Evolutionary conservation across 2,329 filamentous ascomycete species (phyloP), one percentile per base, ranked within the genome.

Genomic region (Coniochaeta pulveracea): DNA sequence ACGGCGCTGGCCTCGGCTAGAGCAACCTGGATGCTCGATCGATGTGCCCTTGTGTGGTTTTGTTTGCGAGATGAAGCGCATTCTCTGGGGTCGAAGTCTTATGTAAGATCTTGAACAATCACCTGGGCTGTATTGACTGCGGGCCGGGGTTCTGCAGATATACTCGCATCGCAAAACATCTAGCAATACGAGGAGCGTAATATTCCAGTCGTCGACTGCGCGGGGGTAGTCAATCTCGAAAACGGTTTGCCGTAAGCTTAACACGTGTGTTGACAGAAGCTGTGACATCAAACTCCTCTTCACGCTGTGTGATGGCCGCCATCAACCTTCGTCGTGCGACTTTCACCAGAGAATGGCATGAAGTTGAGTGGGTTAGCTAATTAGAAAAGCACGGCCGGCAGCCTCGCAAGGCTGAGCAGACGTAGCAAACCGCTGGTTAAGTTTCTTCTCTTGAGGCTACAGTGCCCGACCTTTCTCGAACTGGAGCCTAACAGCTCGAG

Each of bases 141-240:
- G 11, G 15, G 28, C 4, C 3, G 4, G 9, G 16, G 4, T 2
- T 2, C 4, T 5, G 4, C 9, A 6, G 5, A 12, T 18, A 21
- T 49, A 46, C 9, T 33, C 7, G 6, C 34, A 46, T 0, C 42
- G 37, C 0, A 74, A 44, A 1, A 68, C 50, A 7, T 60, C 43
- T 1, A 47, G 37, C 1, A 66, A 39, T 2, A 76, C 19, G 30
- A 52, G 63, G 0, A 56, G 36, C 0, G 64, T 69, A 1, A 46
- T 40, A 36, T 74, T 62, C 11, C 72, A 77, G 2, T 41, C 29
- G 0, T 44, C 44, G 21, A 70, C 64, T 0, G 44, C 18, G 0
- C 15, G 4, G 0, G 71, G 70, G 0, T 60, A 39, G 0, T 42
- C 33, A 0, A 76, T 48, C 40, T 77, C 72, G 32, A 77, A 77